Conservation (phyloP, 441 rosid genomes). For the Pelargonium exstipulatum region DNA sequence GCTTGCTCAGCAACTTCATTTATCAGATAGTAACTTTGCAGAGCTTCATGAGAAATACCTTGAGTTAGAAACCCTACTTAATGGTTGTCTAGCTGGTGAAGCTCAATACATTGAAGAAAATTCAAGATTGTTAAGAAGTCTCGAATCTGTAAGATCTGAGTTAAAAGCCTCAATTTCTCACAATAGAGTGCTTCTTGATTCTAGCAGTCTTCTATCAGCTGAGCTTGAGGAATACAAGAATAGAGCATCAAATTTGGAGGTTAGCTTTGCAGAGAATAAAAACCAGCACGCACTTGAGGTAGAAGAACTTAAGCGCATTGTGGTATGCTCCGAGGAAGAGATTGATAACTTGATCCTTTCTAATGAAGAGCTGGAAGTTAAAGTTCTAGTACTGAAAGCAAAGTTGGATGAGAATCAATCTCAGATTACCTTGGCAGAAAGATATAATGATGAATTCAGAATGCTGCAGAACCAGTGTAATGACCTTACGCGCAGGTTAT, state of each 20-base stretch:
- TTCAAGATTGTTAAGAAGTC: constrained; percentile 38
- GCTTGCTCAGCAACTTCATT: constrained; percentile 43
- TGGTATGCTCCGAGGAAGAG: constrained; percentile 48
- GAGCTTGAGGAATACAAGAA: constrained; percentile 47
- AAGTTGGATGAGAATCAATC: constrained; percentile 49
- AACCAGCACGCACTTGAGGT: constrained; percentile 40
- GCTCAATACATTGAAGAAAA: constrained; percentile 52
- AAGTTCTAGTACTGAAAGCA: constrained; percentile 44
- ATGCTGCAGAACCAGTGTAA: constrained; percentile 43
- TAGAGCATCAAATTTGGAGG: constrained; percentile 31
- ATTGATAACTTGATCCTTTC: constrained; percentile 47
- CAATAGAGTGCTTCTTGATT: constrained; percentile 41
- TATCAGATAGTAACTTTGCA: constrained; percentile 35
- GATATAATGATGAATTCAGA: constrained; percentile 34
- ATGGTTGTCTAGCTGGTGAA: constrained; percentile 52
- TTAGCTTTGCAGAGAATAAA: constrained; percentile 30
- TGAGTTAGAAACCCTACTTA: constrained; percentile 45
- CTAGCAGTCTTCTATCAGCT: constrained; percentile 33
- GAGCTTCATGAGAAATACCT: constrained; percentile 52
- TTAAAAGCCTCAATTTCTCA: constrained; percentile 51
- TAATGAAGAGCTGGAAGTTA: constrained; percentile 58
- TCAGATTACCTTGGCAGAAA: constrained; percentile 33
- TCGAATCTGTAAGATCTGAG: constrained; percentile 52
- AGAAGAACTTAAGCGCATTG: constrained; percentile 44
- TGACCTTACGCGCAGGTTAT: constrained; percentile 64